Conservation (phyloP, 139 green algal species). For the Penium margaritaceum region DNA sequence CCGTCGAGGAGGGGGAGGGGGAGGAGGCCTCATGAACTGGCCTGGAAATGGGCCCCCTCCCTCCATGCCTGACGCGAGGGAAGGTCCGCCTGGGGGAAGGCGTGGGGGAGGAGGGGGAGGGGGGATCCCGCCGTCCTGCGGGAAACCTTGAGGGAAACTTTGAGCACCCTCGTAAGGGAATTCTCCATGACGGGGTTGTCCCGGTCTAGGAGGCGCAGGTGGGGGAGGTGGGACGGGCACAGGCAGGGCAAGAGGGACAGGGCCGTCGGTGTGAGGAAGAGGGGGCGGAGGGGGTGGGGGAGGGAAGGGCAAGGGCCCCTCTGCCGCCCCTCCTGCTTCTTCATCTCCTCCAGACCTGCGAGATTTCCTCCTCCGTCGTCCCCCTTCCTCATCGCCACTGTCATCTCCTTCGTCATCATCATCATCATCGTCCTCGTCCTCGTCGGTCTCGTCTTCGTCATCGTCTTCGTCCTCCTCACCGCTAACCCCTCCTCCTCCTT, state of each 20-base stretch:
- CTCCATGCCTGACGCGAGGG: too few relatives aligned
- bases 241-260: not conserved
- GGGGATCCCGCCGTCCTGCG: not conserved
- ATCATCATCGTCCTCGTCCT: not conserved
- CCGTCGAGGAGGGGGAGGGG: not conserved
- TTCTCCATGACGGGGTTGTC: too few relatives aligned
- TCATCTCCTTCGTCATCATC: not conserved
- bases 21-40: too few relatives aligned
- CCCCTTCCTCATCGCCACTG: not conserved
- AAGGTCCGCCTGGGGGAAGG: not conserved
- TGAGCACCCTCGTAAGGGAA: not conserved
- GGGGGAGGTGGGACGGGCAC: not conserved
- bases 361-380: not conserved
- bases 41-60: too few relatives aligned
- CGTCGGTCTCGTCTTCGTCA: not conserved
- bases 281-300: not conserved
- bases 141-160: not conserved
- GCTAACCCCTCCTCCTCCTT: not conserved
- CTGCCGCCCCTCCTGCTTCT: not conserved
- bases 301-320: not conserved
- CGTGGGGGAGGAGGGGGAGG: not conserved
- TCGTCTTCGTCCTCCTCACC: not conserved
- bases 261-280: not conserved
- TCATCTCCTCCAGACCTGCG: too few relatives aligned
- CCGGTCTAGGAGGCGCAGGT: not conserved